A percentile compares a stretch with the other conserved stretches of the same genome.
phyloP scores from a whole-genome alignment of 495 filamentous ascomycete genomes.

The Copromyces sp. region DNA sequence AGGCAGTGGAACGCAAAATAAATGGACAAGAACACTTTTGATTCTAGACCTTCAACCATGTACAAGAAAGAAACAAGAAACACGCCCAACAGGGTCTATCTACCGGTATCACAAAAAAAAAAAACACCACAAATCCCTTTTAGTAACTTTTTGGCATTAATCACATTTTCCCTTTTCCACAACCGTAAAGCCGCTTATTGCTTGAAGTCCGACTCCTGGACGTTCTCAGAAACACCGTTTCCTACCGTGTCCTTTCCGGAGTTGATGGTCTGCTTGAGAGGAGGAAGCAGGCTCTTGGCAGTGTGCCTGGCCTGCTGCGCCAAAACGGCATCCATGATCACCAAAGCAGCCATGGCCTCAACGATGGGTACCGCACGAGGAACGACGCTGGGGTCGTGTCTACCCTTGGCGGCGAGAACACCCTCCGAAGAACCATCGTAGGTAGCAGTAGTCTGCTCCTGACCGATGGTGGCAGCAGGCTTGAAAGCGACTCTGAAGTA shows the following conservation, averaged over 20 bases:
- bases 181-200: background rate
- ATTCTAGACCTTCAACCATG: background rate
- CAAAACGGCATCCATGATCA: conserved; percentile 85
- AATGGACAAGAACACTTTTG: background rate
- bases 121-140: background rate
- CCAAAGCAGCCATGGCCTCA: conserved; percentile 87
- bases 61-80: background rate
- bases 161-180: background rate
- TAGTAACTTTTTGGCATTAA: background rate
- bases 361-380: conserved; percentile 93
- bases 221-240: conserved; percentile 20
- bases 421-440: conserved; percentile 66
- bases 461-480: conserved; percentile 88
- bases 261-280: conserved; percentile 29
- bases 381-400: conserved; percentile 93
- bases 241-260: conserved; percentile 12
- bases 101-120: background rate
- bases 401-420: conserved; percentile 80
- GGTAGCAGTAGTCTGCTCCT: conserved; percentile 75
- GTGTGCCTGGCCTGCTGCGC: conserved; percentile 67
- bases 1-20: background rate
- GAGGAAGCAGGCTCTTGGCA: conserved; percentile 42
- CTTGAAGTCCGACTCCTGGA: background rate
- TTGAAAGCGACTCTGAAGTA: conserved; percentile 97
- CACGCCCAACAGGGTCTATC: background rate